Evolutionary conservation across 176 grass and related monocot species (phyloP), one percentile per base, ranked within the genome.

Genomic region (Oryza officinalis): DNA sequence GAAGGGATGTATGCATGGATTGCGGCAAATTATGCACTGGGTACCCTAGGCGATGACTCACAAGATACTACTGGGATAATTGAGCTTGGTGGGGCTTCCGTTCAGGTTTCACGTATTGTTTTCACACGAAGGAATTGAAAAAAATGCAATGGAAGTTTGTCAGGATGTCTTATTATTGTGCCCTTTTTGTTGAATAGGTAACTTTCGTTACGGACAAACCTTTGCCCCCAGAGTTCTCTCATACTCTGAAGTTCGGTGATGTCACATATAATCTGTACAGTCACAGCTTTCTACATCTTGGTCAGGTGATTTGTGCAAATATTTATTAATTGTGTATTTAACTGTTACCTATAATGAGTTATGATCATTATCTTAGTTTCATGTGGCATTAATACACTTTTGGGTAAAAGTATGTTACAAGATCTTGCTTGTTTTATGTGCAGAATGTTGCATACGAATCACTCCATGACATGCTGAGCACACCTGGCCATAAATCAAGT

Each of bases 361-460:
- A 72, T 63, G 47, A 11, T 38, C 37, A 38, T 38, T 38, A 38
- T 38, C 37, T 38, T 38, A 38, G 37, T 38, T 8, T 38, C 37
- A 38, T 38, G 37, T 38, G 37, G 37, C 37, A 38, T 38, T 8
- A 38, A 38, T 50, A 5, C 17, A 17, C 15, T 6, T 50, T 4
- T 50, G 1, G 4, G 47, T 50, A 50, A 14, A 6, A 18, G 4
- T 6, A 50, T 17, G 35, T 59, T 23, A 22, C 38, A 41, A 63
- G 2, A 38, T 76, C 47, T 86, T 49, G 57, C 60, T 69, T 22
- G 49, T 81, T 81, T 2, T 52, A 3, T 84, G 30, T 81, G 68
- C 85, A 98, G 96, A 98, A 94, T 83, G 96, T 98, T 38, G 96
- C 96, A 37, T 98, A 95, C 75, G 93, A 92, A 72, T 90, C 89